A percentile compares a stretch with the other conserved stretches of the same genome.
phyloP scores from a whole-genome alignment of 257 asterid species.

The Primulina tabacum region DNA sequence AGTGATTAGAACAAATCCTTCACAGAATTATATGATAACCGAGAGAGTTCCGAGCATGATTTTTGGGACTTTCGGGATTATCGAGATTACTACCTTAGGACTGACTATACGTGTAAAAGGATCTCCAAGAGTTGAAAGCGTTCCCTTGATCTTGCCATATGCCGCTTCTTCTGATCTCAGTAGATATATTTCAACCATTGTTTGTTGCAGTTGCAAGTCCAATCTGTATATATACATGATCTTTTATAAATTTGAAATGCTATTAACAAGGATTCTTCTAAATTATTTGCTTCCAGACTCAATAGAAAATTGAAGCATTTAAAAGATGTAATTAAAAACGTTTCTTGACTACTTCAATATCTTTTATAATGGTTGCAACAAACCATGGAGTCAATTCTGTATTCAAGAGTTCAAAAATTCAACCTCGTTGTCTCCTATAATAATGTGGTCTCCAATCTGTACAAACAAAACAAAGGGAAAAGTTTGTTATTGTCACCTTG shows the following conservation, averaged over 20 bases:
- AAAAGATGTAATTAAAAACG: neutral
- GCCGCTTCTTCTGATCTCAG: slow-evolving; percentile 93
- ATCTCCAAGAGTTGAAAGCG: slow-evolving; percentile 95
- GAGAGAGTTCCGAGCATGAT: neutral
- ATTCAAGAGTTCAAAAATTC: slow-evolving; percentile 1
- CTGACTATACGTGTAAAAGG: slow-evolving; percentile 89
- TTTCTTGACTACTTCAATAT: neutral
- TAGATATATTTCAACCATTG: slow-evolving; percentile 90
- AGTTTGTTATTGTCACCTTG: slow-evolving; percentile 49
- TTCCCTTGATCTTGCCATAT: slow-evolving; percentile 77
- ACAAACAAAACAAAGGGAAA: slow-evolving; percentile 12
- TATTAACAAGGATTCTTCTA: neutral
- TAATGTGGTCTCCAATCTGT: neutral
- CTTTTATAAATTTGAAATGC: neutral
- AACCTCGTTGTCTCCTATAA: slow-evolving; percentile 1
- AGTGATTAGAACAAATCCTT: neutral
- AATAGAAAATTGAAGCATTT: neutral
- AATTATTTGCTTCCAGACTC: neutral
- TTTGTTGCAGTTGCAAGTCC: slow-evolving; percentile 89
- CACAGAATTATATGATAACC: neutral
- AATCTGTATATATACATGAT: slow-evolving; percentile 44
- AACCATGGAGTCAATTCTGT: neutral
- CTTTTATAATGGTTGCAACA: neutral
- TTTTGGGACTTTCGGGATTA: neutral
- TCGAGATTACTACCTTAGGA: slow-evolving; percentile 59